Evolutionary conservation across 2,329 filamentous ascomycete genomes (phyloP).

Genomic region (Byssochlamys sp.): DNA sequence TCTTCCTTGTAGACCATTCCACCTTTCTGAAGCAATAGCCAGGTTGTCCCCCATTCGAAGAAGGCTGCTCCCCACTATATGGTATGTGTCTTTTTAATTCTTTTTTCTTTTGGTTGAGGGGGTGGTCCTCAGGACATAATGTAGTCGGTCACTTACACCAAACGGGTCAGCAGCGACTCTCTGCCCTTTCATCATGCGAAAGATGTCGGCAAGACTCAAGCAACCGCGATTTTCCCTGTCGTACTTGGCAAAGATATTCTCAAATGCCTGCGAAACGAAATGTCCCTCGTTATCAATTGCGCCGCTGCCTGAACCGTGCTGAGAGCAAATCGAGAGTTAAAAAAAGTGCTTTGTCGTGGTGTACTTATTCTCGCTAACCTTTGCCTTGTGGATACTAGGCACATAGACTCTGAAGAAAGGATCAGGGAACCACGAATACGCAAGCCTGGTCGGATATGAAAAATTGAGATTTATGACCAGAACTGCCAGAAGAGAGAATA

Average conservation of each 20-base stretch:
- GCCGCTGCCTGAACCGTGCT: constrained; percentile 29
- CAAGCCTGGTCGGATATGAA: constrained; percentile 37
- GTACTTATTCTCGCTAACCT: constrained; percentile 15
- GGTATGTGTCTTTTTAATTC: too few relatives aligned
- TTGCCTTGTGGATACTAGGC: constrained; percentile 33
- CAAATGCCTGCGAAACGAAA: constrained; percentile 38
- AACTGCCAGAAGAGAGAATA: constrained; percentile 31
- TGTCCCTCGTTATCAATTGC: constrained; percentile 39
- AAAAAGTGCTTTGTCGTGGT: too few relatives aligned
- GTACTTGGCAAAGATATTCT: constrained; percentile 42
- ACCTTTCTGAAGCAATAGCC: constrained; percentile 21
- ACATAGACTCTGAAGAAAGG: constrained; percentile 33
- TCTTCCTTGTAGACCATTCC: constrained; percentile 21
- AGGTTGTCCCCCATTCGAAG: constrained; percentile 34
- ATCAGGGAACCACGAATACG: constrained; percentile 27
- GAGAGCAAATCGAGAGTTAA: neutral
- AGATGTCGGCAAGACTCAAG: constrained; percentile 31
- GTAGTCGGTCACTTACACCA: constrained; percentile 15
- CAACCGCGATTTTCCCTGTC: constrained; percentile 28
- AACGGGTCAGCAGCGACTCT: constrained; percentile 34
- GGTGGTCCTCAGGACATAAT: neutral
- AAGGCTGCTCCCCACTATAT: constrained; percentile 31
- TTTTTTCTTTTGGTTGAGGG: too few relatives aligned
- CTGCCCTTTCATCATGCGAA: constrained; percentile 32
- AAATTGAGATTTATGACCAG: constrained; percentile 35